Evolutionary conservation across 2,329 filamentous ascomycete species (phyloP).

Genomic region (Aspergillus piperis): DNA sequence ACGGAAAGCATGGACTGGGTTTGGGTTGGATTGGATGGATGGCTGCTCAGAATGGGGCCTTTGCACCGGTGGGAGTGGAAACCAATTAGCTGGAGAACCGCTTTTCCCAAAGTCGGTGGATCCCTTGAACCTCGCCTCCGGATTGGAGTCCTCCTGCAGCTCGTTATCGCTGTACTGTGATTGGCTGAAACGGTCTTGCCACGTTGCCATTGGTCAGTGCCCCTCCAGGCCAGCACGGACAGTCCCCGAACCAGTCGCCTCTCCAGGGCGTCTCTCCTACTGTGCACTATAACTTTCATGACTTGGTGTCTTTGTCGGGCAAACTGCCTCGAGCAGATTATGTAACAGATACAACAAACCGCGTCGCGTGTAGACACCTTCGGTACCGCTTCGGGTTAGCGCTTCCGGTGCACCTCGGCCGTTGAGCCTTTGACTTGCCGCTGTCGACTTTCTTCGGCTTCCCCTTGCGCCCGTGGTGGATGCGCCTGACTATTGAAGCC

Average conservation of each 20-base stretch:
- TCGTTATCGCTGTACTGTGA: slow-evolving; percentile 20
- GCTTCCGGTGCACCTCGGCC: slow-evolving; percentile 13
- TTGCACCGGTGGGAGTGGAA: slow-evolving; percentile 6
- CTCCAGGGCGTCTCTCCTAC: slow-evolving; percentile 3
- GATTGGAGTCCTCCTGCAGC: slow-evolving; percentile 20
- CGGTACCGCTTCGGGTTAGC: slow-evolving; percentile 8
- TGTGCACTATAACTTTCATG: too few relatives aligned
- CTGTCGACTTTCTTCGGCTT: slow-evolving; percentile 3
- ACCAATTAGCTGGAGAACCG: slow-evolving; percentile 22
- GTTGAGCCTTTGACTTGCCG: slow-evolving; percentile 10
- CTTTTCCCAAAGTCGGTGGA: slow-evolving; percentile 16
- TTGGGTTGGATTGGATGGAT: background rate
- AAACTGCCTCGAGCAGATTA: slow-evolving; percentile 12
- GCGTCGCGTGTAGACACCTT: background rate
- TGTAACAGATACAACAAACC: slow-evolving; percentile 9
- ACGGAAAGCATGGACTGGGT: background rate
- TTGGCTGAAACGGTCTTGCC: slow-evolving; percentile 4
- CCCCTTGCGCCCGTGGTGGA: background rate
- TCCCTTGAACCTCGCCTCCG: slow-evolving; percentile 13
- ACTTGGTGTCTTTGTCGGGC: slow-evolving; percentile 1
- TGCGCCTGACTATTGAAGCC: background rate
- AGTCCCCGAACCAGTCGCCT: slow-evolving; percentile 19
- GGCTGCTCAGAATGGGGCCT: background rate
- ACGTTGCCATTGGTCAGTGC: slow-evolving; percentile 20
- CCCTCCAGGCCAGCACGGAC: slow-evolving; percentile 20